Conservation (phyloP, 495 filamentous ascomycete genomes). For the Tuber magnatum region DNA sequence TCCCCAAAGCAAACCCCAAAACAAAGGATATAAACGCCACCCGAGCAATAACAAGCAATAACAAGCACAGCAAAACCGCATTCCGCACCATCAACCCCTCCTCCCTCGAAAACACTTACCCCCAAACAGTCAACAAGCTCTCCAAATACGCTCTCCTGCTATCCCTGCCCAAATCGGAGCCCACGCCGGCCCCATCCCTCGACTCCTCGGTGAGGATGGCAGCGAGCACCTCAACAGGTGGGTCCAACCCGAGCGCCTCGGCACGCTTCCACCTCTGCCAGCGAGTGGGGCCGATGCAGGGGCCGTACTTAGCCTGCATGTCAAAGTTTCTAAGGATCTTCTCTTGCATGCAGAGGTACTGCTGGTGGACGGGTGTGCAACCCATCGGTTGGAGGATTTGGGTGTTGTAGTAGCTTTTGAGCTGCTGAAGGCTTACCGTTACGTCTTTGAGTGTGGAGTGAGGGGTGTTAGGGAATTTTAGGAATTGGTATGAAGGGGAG, state of each 20-base stretch:
- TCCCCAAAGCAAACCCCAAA: background rate
- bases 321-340: constrained; percentile 86
- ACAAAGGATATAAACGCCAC: background rate
- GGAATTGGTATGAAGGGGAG: background rate
- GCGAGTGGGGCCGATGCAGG: constrained; percentile 77
- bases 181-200: constrained; percentile 48
- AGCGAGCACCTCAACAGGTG: constrained; percentile 85
- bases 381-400: constrained; percentile 9
- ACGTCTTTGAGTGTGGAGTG: background rate
- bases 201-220: constrained; percentile 68
- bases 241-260: constrained; percentile 65
- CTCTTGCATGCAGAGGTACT: constrained; percentile 63
- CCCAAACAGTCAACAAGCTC: constrained; percentile 42
- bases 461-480: background rate
- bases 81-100: background rate
- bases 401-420: constrained; percentile 18
- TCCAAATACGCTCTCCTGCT: constrained; percentile 70
- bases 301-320: constrained; percentile 78
- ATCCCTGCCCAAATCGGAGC: constrained; percentile 41
- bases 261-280: constrained; percentile 84
- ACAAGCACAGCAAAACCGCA: too few species aligned
- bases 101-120: background rate
- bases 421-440: background rate
- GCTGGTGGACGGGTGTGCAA: constrained; percentile 58
- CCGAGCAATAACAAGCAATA: background rate